A percentile compares a stretch with the other conserved stretches of the same genome.
phyloP scores from a whole-genome alignment of 1,284 basidiomycete genomes.

The Irpex sp. region DNA sequence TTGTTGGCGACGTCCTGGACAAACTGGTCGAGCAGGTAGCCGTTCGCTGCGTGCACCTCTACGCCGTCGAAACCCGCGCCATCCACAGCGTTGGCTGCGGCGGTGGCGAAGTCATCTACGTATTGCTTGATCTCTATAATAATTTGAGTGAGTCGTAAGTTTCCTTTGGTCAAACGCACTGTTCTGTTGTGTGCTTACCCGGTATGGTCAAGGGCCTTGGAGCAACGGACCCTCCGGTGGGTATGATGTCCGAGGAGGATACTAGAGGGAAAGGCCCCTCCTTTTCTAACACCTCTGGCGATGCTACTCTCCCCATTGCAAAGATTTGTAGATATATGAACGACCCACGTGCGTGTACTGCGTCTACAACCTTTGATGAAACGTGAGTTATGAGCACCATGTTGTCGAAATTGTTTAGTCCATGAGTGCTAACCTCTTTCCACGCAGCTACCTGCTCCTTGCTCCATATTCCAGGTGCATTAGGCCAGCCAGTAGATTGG shows the following conservation, averaged over 20 bases:
- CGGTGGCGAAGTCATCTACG: constrained; percentile 17
- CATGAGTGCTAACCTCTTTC: constrained; percentile 34
- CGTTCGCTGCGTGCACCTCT: constrained; percentile 20
- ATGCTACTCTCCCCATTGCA: constrained; percentile 39
- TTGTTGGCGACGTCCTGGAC: constrained; percentile 37
- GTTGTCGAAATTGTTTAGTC: no score
- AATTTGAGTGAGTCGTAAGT: not conserved
- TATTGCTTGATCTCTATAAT: constrained; percentile 16
- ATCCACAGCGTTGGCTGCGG: constrained; percentile 24
- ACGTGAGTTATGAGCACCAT: no score
- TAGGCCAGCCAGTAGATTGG: constrained; percentile 33
- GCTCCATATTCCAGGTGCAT: constrained; percentile 42
- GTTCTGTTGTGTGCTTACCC: not conserved
- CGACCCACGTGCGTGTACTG: constrained; percentile 31
- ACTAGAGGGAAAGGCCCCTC: constrained; percentile 28
- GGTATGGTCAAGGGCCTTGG: not conserved
- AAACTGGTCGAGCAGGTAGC: constrained; percentile 37
- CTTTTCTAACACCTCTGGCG: constrained; percentile 25
- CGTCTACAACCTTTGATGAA: constrained; percentile 22
- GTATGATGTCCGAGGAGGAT: constrained; percentile 39
- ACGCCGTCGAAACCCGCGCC: constrained; percentile 4
- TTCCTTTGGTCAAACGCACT: no score
- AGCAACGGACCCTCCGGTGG: constrained; percentile 28
- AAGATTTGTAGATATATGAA: constrained; percentile 45
- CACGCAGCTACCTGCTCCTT: constrained; percentile 43